These are phyloP conservation scores for Rhamnella rubrinervis DNA, from an alignment of 331 rosid genomes.

Conservation along the genomic window DNA sequence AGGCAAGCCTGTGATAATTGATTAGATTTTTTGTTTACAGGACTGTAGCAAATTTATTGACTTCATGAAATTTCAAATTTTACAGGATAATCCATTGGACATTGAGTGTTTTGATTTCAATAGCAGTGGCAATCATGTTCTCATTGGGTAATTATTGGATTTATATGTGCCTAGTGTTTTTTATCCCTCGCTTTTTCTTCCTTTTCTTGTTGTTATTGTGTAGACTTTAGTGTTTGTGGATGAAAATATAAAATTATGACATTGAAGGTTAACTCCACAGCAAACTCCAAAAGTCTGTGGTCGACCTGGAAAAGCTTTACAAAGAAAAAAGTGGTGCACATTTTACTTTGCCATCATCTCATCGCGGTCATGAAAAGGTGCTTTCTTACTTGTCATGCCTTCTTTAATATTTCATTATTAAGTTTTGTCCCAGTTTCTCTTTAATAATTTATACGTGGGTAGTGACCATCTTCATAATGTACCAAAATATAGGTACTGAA, in stretches of 20 bases:
- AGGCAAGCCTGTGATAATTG: slow-evolving; percentile 43
- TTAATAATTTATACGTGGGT: slow-evolving; percentile 34
- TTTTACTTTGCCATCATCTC: slow-evolving; percentile 46
- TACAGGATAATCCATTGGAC: slow-evolving; percentile 75
- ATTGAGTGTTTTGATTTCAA: slow-evolving; percentile 95
- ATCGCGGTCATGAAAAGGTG: slow-evolving; percentile 55
- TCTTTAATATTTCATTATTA: background rate
- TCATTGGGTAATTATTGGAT: slow-evolving; percentile 61
- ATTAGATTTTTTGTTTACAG: background rate
- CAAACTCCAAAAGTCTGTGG: slow-evolving; percentile 65
- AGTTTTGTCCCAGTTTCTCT: slow-evolving; percentile 12
- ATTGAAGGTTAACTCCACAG: slow-evolving; percentile 36
- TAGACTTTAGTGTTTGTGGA: background rate
- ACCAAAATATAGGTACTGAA: slow-evolving; percentile 45
- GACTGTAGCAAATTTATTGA: background rate
- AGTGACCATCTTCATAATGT: slow-evolving; percentile 13
- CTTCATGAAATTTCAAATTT: background rate
- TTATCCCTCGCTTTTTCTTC: background rate
- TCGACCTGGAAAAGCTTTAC: slow-evolving; percentile 60
- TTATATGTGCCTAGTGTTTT: background rate
- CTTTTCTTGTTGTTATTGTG: background rate
- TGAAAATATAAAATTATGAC: background rate
- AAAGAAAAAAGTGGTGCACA: slow-evolving; percentile 44
- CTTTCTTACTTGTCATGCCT: background rate
- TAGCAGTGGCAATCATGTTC: slow-evolving; percentile 64